These are phyloP conservation scores for Rheum nobile DNA, from an alignment of 148 eudicot genomes.

Conservation along the genomic window DNA sequence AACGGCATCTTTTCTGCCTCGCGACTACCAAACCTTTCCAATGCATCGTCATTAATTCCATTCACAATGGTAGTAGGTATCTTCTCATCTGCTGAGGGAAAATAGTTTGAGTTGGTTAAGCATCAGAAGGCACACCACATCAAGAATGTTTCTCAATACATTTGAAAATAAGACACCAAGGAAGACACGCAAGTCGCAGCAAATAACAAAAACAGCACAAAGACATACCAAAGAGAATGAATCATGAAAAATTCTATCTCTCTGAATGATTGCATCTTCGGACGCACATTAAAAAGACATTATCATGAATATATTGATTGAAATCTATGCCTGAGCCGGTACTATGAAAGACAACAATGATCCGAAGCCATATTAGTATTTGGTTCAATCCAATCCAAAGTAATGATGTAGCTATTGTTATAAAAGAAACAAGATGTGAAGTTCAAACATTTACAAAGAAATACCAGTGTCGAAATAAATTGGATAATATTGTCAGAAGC, in stretches of 20 bases:
- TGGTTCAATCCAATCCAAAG: background rate
- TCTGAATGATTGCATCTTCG: background rate
- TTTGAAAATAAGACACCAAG: background rate
- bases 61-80: constrained; percentile 17
- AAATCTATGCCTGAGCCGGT: background rate
- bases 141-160: background rate
- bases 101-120: background rate
- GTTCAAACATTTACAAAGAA: background rate
- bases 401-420: background rate
- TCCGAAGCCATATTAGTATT: background rate
- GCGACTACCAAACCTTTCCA: constrained; percentile 71
- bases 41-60: constrained; percentile 22
- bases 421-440: background rate
- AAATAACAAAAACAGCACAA: background rate
- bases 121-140: background rate
- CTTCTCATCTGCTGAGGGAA: constrained; percentile 31
- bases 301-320: background rate
- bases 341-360: background rate
- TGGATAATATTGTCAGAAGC: background rate
- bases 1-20: constrained; percentile 67
- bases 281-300: background rate
- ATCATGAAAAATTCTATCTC: background rate
- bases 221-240: background rate
- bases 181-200: background rate
- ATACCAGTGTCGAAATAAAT: background rate